Evolutionary conservation across 2,329 filamentous ascomycete genomes (phyloP), one percentile per base, ranked within the genome.

Genomic region (Didymella segeticola): DNA sequence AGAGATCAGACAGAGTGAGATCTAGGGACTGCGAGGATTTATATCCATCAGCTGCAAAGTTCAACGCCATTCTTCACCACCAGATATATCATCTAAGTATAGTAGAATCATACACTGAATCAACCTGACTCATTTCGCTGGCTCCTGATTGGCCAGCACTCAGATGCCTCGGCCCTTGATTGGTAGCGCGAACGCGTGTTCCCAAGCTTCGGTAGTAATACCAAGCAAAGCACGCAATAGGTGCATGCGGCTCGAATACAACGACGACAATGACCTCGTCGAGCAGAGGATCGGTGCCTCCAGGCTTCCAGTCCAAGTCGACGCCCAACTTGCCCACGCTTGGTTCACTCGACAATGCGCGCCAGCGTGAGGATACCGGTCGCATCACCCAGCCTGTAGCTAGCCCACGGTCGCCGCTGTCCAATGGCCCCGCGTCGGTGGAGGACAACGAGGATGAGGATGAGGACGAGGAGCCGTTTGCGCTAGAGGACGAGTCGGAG

Each of bases 311-410:
- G 48, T 80, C 78, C 27, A 76, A 76, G 50, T 80, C 78, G 0
- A 80, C 78, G 2, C 79, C 79, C 5, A 79, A 80, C 49, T 67
- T 80, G 2, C 74, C 78, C 1, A 79, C 77, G 0, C 59, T 78
- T n/a, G 64, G 60, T 42, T 71, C 74, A 3, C 68, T 77, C 7
- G 54, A 65, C 25, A 60, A 56, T 11, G 54, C 56, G 31, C 53
- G 58, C 20, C n/a, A n/a, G n/a, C n/a, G n/a, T n/a, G n/a, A n/a
- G n/a, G n/a, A n/a, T n/a, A n/a, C n/a, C n/a, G n/a, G 42, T 47
- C 58, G 48, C 45, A n/a, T 42, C 37, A 46, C 42, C 30, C 23
- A 14, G n/a, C 37, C 25, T 26, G 43, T 53, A 31, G 43, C 56
- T 23, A 66, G 55, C 54, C 56, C 62, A 30, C 53, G 60, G 19